Base-by-base conservation (phyloP, 2,329 filamentous ascomycete genomes). In the Byssothecium circinans region DNA sequence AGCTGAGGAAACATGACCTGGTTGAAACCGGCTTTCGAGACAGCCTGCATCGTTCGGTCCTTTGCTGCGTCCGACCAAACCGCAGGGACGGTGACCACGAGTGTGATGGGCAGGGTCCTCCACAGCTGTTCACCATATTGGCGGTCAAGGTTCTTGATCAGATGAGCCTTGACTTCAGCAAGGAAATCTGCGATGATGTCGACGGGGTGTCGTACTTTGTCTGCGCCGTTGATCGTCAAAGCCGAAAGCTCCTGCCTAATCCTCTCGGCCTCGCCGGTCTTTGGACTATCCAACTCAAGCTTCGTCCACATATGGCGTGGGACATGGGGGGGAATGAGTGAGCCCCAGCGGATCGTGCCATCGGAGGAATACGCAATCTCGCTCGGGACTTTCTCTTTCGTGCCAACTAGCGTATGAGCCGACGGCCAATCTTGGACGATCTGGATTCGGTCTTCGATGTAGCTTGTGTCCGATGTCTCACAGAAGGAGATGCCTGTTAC, bases 271-370 rank as follows among this genome's bases (percentile, higher is more conserved):
- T 60, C 56, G 0, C 60, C 61, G 1, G 11, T 17, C 22, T 45
- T 50, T 1, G 35, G 42, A 1, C 20, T 8, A 14, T 70, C 64
- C 0, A 69, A 52, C 10, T 60, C 44, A 0, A 70, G 48, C 41
- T 70, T 69, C 0, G 64, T 70, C 62, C 65, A 70, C 44, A 67
- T 59, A 30, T 68, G 55, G 0, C 69, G 54, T 23, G 55, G 36
- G 0, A 59, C 44, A 39, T 68, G 33, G 0, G 53, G 34, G 0
- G 57, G 43, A 11, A 63, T 60, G 0, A 43, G 14, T 2, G 52
- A 49, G 2, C 61, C 60, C 58, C 57, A 65, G 4, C 23, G 15
- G 6, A 49, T 25, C 7, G 8, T 14, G n/a, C 45, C 52, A 8
- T 52, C 35, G 0, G 41, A 3, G 17, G 44, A 36, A 36, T 63